Conservation (phyloP, 495 filamentous ascomycete genomes). For the Neurospora pannonica region DNA sequence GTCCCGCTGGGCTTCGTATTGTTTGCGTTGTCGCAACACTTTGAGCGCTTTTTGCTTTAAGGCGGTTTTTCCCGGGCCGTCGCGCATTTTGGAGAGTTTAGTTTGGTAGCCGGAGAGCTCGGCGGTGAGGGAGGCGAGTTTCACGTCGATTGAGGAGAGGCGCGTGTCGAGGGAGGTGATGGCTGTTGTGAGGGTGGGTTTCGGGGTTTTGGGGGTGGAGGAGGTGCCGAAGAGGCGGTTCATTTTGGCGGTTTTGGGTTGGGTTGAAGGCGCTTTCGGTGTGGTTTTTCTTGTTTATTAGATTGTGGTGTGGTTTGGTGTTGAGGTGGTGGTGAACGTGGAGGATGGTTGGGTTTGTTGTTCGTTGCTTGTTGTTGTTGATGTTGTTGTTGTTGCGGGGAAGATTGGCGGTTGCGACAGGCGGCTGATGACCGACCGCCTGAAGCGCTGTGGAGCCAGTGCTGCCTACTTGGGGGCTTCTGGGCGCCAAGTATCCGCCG, state of each 20-base stretch:
- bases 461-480: too few relatives aligned
- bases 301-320: too few relatives aligned
- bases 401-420: not conserved
- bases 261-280: too few relatives aligned
- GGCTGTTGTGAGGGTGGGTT: constrained; percentile 79
- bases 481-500: too few relatives aligned
- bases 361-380: too few relatives aligned
- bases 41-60: constrained; percentile 93
- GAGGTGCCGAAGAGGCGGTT: constrained; percentile 85
- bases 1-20: constrained; percentile 90
- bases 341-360: too few relatives aligned
- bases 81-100: constrained; percentile 87
- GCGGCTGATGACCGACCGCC: not conserved
- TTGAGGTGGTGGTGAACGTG: too few relatives aligned
- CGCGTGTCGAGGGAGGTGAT: constrained; percentile 85
- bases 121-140: constrained; percentile 81
- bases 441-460: not conserved
- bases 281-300: too few relatives aligned
- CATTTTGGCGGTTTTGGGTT: too few relatives aligned
- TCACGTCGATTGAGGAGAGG: constrained; percentile 86
- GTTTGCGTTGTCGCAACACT: constrained; percentile 88
- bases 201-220: constrained; percentile 60
- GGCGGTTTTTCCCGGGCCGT: constrained; percentile 88
- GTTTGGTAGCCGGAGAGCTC: constrained; percentile 84
- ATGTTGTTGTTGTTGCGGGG: not conserved